Base-by-base conservation (phyloP, 768 basidiomycete species). In the Leccinum subgranulosum region DNA sequence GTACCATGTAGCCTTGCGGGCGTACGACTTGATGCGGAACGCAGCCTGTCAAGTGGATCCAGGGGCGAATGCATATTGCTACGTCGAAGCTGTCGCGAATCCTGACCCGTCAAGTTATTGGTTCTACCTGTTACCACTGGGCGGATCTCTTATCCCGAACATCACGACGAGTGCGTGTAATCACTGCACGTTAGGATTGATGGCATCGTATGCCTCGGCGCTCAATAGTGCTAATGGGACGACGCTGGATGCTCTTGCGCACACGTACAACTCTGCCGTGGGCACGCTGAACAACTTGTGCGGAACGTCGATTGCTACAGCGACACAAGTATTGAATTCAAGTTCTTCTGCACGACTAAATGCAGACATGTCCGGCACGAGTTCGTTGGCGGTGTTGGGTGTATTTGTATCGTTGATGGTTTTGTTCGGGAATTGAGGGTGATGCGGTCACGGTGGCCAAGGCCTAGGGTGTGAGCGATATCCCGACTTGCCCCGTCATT, bases 41-140 rank as follows among this genome's bases (percentile, higher is more conserved):
- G 78, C 77, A 0, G 88, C 79, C 6, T 94, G 92, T 66, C 75
- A 81, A 23, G 61, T 77, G 8, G 78, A 89, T 69, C 78, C 84
- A 10, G 64, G 75, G 4, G 79, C 83, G 29, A 79, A 85, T 63
- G 71, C 82, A 0, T 94, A 91, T 73, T 94, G 91, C 75, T 92
- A 83, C 73, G 53, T 90, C 54, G 77, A 84, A 59, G 88, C 91
- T 14, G 80, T 83, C 21, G 76, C 73, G 33, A 76, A 77, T 59
- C 31, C 77, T 3, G 82, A 84, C 56, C 82, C 87, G 0, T 80
- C 84, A 21, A 88, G 90, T 67, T 69, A 84, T n/a, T 90, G 85
- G 75, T 82, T 84, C 69, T 94, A 90, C 75, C 71, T 76, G 34
- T 77, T 93, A 11, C 85, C 86, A 3, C 78, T 86, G 11, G 89